A percentile compares a stretch with the other conserved stretches of the same genome.
Evolutionary conservation across 2,329 filamentous ascomycete species (phyloP).

Genomic region (Colletotrichum musae): DNA sequence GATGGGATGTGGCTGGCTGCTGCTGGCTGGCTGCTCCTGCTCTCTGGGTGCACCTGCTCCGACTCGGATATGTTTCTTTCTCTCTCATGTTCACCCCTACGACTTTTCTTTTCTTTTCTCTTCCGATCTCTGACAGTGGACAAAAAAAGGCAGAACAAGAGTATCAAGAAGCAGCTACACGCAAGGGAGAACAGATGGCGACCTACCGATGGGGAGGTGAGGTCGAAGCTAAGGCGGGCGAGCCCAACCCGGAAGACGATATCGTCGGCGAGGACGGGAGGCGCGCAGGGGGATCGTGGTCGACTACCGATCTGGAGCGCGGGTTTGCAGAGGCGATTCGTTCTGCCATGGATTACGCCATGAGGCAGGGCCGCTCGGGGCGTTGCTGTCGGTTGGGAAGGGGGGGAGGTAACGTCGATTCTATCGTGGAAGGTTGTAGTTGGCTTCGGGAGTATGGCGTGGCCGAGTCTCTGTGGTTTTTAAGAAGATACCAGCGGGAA

Average conservation of each 20-base stretch:
- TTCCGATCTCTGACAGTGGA: neutral
- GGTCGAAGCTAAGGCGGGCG: slow-evolving; percentile 35
- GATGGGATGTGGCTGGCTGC: slow-evolving; percentile 9
- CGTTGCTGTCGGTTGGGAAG: slow-evolving; percentile 27
- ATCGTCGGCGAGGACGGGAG: slow-evolving; percentile 58
- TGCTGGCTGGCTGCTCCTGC: slow-evolving; percentile 8
- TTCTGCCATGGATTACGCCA: slow-evolving; percentile 80
- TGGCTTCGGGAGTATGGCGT: neutral
- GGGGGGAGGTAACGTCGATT: slow-evolving; percentile 17
- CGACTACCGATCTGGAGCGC: slow-evolving; percentile 67
- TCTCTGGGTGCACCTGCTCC: neutral
- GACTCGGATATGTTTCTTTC: neutral
- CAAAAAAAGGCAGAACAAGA: slow-evolving; percentile 17
- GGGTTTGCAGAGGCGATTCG: slow-evolving; percentile 65
- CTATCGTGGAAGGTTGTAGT: slow-evolving; percentile 10
- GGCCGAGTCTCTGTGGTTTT: too few species aligned
- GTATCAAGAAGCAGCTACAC: slow-evolving; percentile 15
- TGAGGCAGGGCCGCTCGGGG: slow-evolving; percentile 59
- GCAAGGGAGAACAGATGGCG: slow-evolving; percentile 4
- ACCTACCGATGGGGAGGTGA: slow-evolving; percentile 43
- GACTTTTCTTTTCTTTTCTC: slow-evolving; percentile 2
- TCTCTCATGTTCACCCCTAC: neutral
- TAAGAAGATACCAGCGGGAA: slow-evolving; percentile 2
- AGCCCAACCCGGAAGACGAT: slow-evolving; percentile 37
- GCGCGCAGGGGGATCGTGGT: slow-evolving; percentile 67